A percentile compares a stretch with the other conserved stretches of the same genome.
These are phyloP conservation scores for Boletus eberwhitei DNA, from an alignment of 768 basidiomycete genomes.

Conservation along the genomic window DNA sequence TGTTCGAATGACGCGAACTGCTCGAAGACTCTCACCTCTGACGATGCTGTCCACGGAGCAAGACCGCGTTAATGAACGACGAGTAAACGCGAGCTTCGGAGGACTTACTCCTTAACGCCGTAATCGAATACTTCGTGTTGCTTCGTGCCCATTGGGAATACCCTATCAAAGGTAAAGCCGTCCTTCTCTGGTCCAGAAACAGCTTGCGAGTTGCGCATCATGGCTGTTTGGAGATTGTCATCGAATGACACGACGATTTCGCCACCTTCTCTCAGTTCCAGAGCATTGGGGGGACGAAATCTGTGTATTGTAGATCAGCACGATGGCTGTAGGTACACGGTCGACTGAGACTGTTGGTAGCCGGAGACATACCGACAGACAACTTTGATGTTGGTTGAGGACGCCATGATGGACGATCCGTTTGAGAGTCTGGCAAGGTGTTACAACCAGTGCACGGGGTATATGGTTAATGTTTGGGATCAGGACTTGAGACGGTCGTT, in stretches of 20 bases:
- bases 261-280: constrained; percentile 84
- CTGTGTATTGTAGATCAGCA: constrained; percentile 38
- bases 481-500: constrained; percentile 6
- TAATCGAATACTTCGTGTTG: constrained; percentile 98
- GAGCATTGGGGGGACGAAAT: constrained; percentile 92
- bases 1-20: constrained; percentile 1
- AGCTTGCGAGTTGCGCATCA: constrained; percentile 66
- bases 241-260: constrained; percentile 88
- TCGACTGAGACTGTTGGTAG: constrained; percentile 2
- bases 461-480: constrained; percentile 5
- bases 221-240: constrained; percentile 80
- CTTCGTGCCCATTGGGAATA: constrained; percentile 88
- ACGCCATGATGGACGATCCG: constrained; percentile 55
- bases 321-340: not conserved
- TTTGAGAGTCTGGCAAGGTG: constrained; percentile 11
- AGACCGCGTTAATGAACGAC: constrained; percentile 18
- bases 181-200: constrained; percentile 89
- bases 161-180: constrained; percentile 97
- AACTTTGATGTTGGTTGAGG: constrained; percentile 92
- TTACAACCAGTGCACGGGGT: constrained; percentile 17
- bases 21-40: constrained; percentile 55
- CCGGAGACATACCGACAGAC: constrained; percentile 85
- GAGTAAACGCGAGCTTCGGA: not conserved
- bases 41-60: constrained; percentile 60
- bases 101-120: constrained; percentile 89